phyloP scores from a whole-genome alignment of 75 land plant species.

The Pinus tabuliformis region DNA sequence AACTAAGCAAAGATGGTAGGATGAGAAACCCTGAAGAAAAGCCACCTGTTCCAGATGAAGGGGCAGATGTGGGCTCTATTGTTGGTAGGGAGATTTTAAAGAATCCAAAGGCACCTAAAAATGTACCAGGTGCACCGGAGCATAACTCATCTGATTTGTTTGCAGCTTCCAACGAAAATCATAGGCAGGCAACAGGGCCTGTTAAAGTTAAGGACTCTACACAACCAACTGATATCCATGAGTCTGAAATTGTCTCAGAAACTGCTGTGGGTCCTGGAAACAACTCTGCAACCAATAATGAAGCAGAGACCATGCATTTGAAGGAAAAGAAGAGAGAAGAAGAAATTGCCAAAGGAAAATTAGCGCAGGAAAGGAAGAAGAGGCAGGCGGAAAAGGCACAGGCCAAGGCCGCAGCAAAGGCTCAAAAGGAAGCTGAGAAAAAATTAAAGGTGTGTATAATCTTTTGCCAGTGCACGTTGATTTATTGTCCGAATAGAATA shows the following conservation, averaged over 20 bases:
- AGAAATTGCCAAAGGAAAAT: constrained; percentile 58
- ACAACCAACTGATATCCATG: constrained; percentile 7
- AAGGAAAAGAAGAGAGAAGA: constrained; percentile 61
- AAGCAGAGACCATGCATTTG: constrained; percentile 29
- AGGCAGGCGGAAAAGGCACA: constrained; percentile 64
- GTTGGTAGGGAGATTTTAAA: background rate
- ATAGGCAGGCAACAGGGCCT: constrained; percentile 3
- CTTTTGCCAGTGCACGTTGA: background rate
- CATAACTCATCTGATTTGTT: background rate
- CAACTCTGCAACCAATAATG: constrained; percentile 4
- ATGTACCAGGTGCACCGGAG: constrained; percentile 15
- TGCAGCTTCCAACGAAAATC: constrained; percentile 14
- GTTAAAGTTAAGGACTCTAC: background rate
- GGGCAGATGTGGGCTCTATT: constrained; percentile 10
- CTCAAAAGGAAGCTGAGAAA: constrained; percentile 72
- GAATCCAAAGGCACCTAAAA: constrained; percentile 13
- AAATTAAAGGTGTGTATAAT: constrained; percentile 45
- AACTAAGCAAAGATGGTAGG: constrained; percentile 62
- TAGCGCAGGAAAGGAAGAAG: constrained; percentile 68
- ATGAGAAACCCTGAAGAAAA: constrained; percentile 66
- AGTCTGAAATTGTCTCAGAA: background rate
- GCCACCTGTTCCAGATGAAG: constrained; percentile 25
- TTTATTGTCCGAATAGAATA: background rate
- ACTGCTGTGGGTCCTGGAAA: constrained; percentile 12
- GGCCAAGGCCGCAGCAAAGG: constrained; percentile 55